A percentile compares a stretch with the other conserved stretches of the same genome.
Conservation (phyloP, 1,139 yeast genomes). For the Suhomyces kunorum region DNA sequence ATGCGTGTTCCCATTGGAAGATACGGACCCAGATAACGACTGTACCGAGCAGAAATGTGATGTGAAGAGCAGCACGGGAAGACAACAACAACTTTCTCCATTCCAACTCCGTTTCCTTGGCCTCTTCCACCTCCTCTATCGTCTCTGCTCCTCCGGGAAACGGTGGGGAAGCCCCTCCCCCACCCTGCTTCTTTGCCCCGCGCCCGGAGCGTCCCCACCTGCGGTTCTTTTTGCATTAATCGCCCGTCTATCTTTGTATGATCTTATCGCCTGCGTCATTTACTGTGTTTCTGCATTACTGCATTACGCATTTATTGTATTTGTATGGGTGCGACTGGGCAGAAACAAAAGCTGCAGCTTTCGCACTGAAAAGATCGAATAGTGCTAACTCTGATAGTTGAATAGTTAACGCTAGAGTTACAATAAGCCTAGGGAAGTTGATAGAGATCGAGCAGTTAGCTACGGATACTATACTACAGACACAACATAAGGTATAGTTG, state of each 20-base stretch:
- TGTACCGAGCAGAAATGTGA: no score
- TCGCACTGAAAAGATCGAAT: no score
- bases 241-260: constrained; percentile 2
- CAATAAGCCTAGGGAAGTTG: no score
- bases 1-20: constrained; percentile 1
- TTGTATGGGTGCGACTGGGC: background rate
- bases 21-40: background rate
- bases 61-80: no score
- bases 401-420: no score
- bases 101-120: background rate
- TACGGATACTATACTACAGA: no score
- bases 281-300: background rate
- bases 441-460: no score
- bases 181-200: background rate
- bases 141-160: background rate
- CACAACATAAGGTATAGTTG: no score
- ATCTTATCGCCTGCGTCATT: constrained; percentile 3
- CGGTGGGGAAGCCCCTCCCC: background rate
- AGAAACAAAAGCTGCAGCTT: background rate
- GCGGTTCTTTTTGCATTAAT: background rate
- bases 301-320: background rate
- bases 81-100: no score
- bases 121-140: background rate
- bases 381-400: no score
- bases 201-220: constrained; percentile 1